Evolutionary conservation across 768 basidiomycete genomes (phyloP), one percentile per base, ranked within the genome.

Genomic region (Termitomyces sp.): DNA sequence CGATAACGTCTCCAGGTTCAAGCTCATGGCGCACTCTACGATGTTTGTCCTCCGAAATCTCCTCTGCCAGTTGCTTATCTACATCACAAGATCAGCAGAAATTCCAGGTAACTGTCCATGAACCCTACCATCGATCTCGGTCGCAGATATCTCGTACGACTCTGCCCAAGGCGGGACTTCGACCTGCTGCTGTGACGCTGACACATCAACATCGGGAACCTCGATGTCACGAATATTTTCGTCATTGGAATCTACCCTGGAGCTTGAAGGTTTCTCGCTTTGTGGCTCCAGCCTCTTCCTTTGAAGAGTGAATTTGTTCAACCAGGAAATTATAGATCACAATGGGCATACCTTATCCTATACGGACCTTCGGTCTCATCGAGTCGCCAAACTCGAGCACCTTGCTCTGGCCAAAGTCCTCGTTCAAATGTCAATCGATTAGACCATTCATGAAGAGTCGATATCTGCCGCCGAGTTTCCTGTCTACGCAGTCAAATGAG

Each of bases 321-420:
- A 27, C 14, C 7, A 23, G 47, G 17, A 35, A 10, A 14, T 11
- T 7, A 7, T 52, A 52, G 16, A 53, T 35, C 17, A 37, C 21
- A n/a, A 16, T 2, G 16, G 63, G 92, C 92, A 17, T 63, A 92
- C 93, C 94, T 77, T 53, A 91, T 89, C 46, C 94, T 83, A 63
- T 90, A 81, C 1, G 93, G 94, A 1, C 94, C 95, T 65, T 97
- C 95, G 2, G 93, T 95, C 64, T 95, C 94, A 60, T 96, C 95
- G 44, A 96, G 71, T 32, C 87, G 75, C 95, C 95, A 96, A 11
- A 80, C 63, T 23, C 74, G 72, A 2, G 65, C 72, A 40, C 75
- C 75, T 16, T 77, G 69, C 43, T 81, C 78, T 2, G 86, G 84
- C 94, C 95, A 96, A 12, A 96, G 66, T 0, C 93, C 93, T 21